Evolutionary conservation across 1,284 basidiomycete species (phyloP).

Genomic region (Heterobasidion occidentale): DNA sequence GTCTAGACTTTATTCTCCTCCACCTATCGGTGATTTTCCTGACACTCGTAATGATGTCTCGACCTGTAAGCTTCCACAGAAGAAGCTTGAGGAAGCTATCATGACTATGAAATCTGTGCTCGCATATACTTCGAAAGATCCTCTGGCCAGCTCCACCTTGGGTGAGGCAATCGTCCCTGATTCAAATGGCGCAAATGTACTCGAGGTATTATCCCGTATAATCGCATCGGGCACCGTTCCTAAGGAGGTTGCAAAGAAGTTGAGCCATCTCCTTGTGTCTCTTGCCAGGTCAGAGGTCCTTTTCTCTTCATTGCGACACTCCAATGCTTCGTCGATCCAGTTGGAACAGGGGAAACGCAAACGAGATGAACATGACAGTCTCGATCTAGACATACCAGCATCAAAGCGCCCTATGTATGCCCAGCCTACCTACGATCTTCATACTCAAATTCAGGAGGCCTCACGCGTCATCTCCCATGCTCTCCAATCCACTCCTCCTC

Average conservation of each 20-base stretch:
- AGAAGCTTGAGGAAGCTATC: constrained; percentile 48
- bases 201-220: constrained; percentile 45
- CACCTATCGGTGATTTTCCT: not conserved
- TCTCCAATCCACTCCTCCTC: constrained; percentile 27
- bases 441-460: constrained; percentile 46
- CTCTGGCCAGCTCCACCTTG: constrained; percentile 44
- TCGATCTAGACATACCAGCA: constrained; percentile 23
- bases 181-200: constrained; percentile 37
- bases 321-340: constrained; percentile 48
- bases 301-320: constrained; percentile 55
- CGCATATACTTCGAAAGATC: constrained; percentile 44
- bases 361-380: constrained; percentile 34
- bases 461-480: constrained; percentile 43
- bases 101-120: constrained; percentile 56
- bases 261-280: constrained; percentile 52
- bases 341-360: constrained; percentile 62
- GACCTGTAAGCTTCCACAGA: constrained; percentile 15
- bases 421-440: constrained; percentile 28
- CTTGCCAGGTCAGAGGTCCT: constrained; percentile 56
- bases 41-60: not conserved
- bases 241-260: constrained; percentile 40
- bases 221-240: constrained; percentile 39
- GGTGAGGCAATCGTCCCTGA: constrained; percentile 39
- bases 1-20: not conserved
- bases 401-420: constrained; percentile 30